Percentiles rank a stretch among this genome's conserved stretches.
phyloP scores from a whole-genome alignment of 2,329 filamentous ascomycete genomes.

The Lachnellula subtilissima region DNA sequence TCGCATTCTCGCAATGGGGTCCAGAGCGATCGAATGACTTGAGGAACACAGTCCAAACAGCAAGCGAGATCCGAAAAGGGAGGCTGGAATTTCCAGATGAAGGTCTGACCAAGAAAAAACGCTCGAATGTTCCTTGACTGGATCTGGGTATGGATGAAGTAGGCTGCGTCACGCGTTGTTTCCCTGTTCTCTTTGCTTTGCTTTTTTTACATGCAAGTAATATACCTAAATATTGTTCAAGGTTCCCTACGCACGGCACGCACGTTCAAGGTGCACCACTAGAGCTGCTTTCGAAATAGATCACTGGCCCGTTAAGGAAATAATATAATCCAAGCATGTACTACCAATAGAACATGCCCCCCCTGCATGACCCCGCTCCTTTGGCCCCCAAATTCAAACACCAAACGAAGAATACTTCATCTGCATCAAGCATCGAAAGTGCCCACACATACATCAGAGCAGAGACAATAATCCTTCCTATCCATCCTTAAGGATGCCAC shows the following conservation, averaged over 20 bases:
- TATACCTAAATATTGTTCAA: neutral
- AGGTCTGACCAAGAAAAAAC: slow-evolving; percentile 33
- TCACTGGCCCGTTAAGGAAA: neutral
- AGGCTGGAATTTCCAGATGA: slow-evolving; percentile 35
- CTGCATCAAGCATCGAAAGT: neutral
- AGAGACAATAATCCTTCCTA: too few relatives aligned
- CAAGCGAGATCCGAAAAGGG: slow-evolving; percentile 33
- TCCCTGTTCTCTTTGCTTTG: neutral
- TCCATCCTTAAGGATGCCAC: too few relatives aligned
- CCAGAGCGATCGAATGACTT: slow-evolving; percentile 35
- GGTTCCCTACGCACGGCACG: neutral
- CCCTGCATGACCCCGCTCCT: neutral
- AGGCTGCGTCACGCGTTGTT: slow-evolving; percentile 1
- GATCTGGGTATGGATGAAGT: slow-evolving; percentile 38
- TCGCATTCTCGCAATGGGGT: slow-evolving; percentile 32
- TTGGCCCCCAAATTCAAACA: neutral
- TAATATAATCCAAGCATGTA: neutral
- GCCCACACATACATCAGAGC: too few relatives aligned
- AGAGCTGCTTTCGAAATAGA: neutral
- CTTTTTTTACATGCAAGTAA: neutral
- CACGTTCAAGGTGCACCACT: neutral
- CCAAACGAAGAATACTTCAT: neutral
- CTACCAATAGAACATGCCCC: too few relatives aligned
- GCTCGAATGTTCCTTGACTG: slow-evolving; percentile 28
- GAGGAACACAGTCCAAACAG: slow-evolving; percentile 34